Evolutionary conservation across 1,139 yeast genomes (phyloP), one percentile per base, ranked within the genome.

Genomic region (Wickerhamiella infanticola): DNA sequence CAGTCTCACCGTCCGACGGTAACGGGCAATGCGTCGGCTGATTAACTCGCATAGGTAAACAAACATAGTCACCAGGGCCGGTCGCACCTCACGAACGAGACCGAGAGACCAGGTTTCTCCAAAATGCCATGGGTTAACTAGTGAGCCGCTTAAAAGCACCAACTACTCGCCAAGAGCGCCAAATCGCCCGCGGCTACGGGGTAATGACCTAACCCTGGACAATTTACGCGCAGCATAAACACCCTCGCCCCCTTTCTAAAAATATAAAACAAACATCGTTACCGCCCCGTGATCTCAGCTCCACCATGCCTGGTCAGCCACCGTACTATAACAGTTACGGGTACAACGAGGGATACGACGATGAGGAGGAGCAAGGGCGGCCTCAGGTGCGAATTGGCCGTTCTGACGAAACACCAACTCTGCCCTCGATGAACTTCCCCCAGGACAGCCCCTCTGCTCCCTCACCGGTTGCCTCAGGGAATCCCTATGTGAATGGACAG

Each of bases 371-470:
- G 8, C 13, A 13, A 9, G 18, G 18, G 13, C 37, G 7, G 13
- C 37, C n/a, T 6, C n/a, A 13, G 18, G 18, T 13, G 7, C 8
- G 37, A 13, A 35, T 11, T 11, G 23, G 37, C n/a, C n/a, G 33
- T 70, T 84, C 40, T 85, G 63, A 0, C 90, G 75, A 46, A 79
- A 73, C 7, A 84, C 70, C 25, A 79, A 29, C 33, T 7, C 7
- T 29, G 33, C 33, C 3, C 33, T 29, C 33, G 7, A 29, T 29
- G 9, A 29, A 29, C 33, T 29, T 29, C 33, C 33, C 33, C 33
- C 9, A 7, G 11, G 33, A 29, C 33, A 29, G 33, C 33, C 33
- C 33, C 33, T 7, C 33, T 7, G 33, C 33, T 7, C 33, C 33
- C 33, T 29, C 33, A 7, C 33, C 9, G 9, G 33, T 11, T 7